phyloP scores from a whole-genome alignment of 2,329 filamentous ascomycete genomes.

The Ophiostoma perfectum region DNA sequence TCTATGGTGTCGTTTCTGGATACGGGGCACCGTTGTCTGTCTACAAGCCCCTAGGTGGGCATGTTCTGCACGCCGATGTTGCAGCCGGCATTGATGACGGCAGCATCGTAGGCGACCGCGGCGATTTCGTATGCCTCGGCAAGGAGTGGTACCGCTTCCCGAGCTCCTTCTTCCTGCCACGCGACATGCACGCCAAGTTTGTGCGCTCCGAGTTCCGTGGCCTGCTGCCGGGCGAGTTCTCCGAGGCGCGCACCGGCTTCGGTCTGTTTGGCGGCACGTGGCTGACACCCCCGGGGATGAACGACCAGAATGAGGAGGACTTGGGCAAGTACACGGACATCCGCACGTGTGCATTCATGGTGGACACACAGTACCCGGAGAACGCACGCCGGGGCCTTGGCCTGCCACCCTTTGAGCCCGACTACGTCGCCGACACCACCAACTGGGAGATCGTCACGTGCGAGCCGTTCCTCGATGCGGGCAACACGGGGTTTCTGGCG shows the following conservation, averaged over 20 bases:
- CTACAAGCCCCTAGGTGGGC: slow-evolving; percentile 61
- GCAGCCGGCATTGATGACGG: slow-evolving; percentile 27
- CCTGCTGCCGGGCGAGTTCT: slow-evolving; percentile 84
- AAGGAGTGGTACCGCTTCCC: slow-evolving; percentile 99
- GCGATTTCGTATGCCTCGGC: slow-evolving; percentile 76
- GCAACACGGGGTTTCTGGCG: slow-evolving; percentile 65
- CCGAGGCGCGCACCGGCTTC: slow-evolving; percentile 62
- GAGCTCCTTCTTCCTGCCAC: slow-evolving; percentile 82
- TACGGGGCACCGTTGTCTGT: slow-evolving; percentile 76
- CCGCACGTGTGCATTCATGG: slow-evolving; percentile 70
- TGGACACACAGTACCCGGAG: slow-evolving; percentile 76
- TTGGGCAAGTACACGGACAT: slow-evolving; percentile 77
- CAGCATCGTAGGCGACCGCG: slow-evolving; percentile 48
- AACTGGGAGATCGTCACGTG: slow-evolving; percentile 76
- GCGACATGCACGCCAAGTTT: slow-evolving; percentile 80
- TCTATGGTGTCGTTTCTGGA: slow-evolving; percentile 69
- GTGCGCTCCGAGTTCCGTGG: slow-evolving; percentile 86
- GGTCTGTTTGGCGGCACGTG: slow-evolving; percentile 80
- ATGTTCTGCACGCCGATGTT: slow-evolving; percentile 28
- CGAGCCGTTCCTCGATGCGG: slow-evolving; percentile 72
- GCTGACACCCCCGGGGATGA: slow-evolving; percentile 77
- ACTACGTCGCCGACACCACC: slow-evolving; percentile 67
- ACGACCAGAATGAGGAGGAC: slow-evolving; percentile 86
- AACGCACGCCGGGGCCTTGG: slow-evolving; percentile 33
- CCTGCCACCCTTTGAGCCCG: slow-evolving; percentile 66